Evolutionary conservation across 371 early-diverging fungal genomes (phyloP), one percentile per base, ranked within the genome.

Genomic region (Haplosporangium sp.): DNA sequence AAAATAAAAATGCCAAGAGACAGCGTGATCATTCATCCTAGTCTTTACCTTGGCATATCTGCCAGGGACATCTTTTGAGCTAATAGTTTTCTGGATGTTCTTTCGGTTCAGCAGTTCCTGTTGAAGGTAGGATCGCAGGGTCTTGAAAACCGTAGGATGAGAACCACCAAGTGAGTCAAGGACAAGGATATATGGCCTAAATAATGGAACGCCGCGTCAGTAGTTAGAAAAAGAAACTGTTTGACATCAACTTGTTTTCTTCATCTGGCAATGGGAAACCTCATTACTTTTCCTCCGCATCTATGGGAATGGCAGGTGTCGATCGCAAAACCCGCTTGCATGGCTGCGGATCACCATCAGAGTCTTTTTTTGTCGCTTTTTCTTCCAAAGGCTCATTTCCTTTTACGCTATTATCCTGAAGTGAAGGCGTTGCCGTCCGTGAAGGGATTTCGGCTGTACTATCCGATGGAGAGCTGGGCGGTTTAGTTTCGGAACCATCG

Each of bases 151-250:
- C 0, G 45, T 20, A 1, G 75, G 70, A 56, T 87, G 89, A 16
- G 61, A 52, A n/a, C 73, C 75, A 10, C 81, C 83, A 21, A 91
- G 74, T 6, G 89, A 89, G 57, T 91, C 89, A 56, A 91, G 74
- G 3, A 89, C 74, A 36, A 88, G 62, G 12, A 83, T 81, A 38
- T 55, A 69, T 11, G 74, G 64, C 12, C 67, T 72, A 57, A 9
- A 51, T 29, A 29, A 29, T 29, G 29, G 29, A 29, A 29, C 29
- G 29, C 29, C 29, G 29, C 4, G 29, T 29, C 29, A 29, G 2
- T 29, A 29, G 29, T 29, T 29, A 5, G 38, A 16, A 40, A 12
- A 45, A 47, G 18, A 52, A 50, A 16, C 41, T 20, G 7, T 18
- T 61, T 1, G 21, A 42, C 46, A 40, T 4, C 29, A 29, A 29